phyloP scores from a whole-genome alignment of 129 eudicot species.

The Flaveria sonorensis region DNA sequence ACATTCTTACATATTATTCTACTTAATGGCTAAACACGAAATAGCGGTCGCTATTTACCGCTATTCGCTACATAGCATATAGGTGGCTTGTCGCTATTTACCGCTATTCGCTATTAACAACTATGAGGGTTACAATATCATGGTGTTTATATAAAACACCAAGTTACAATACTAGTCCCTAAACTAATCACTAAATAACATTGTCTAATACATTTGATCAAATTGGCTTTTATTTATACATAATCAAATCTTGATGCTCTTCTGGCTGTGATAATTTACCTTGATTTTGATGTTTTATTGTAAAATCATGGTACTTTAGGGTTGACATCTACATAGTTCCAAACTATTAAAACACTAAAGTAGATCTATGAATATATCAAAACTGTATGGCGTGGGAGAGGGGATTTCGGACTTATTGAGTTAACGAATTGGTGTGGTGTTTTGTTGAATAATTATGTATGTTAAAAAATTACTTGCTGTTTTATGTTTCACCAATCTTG shows the following conservation, averaged over 20 bases:
- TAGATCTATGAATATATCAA: conserved; percentile 9
- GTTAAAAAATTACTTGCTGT: neutral
- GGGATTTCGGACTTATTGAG: neutral
- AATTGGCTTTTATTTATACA: neutral
- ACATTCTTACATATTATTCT: too few species aligned
- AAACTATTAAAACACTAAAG: neutral
- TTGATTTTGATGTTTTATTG: neutral
- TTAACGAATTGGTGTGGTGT: neutral
- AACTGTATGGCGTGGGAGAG: neutral
- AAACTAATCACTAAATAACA: too few species aligned
- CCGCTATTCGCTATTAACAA: too few species aligned
- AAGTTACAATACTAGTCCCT: too few species aligned
- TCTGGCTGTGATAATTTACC: conserved; percentile 15
- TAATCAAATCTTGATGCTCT: neutral
- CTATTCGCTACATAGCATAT: too few species aligned
- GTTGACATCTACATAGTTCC: neutral
- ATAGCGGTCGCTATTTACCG: too few species aligned
- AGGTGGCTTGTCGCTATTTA: too few species aligned
- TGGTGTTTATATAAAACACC: too few species aligned
- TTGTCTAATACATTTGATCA: neutral
- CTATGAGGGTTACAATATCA: too few species aligned
- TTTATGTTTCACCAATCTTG: conserved; percentile 19
- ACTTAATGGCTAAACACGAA: too few species aligned
- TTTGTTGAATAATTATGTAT: conserved; percentile 8
- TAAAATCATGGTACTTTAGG: conserved; percentile 11